Conservation (phyloP, 2,329 filamentous ascomycete genomes). For the Epichloe coenophiala region DNA sequence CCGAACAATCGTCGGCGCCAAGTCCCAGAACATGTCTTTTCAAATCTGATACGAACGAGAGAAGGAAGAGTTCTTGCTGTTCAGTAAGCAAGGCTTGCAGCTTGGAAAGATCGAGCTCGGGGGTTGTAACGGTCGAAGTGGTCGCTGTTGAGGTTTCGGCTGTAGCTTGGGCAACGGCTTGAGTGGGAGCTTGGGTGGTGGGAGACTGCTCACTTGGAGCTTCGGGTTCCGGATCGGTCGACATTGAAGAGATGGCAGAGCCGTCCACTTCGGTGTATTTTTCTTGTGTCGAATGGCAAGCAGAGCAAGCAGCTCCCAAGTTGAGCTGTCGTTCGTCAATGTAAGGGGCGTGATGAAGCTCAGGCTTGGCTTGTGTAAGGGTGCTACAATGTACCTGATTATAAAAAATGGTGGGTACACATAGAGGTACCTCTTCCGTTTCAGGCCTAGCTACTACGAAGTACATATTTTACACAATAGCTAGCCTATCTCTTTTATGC, state of each 20-base stretch:
- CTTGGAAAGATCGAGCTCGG: conserved; percentile 80
- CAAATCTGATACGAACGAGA: conserved; percentile 76
- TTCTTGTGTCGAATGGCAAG: background rate
- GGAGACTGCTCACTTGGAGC: conserved; percentile 13
- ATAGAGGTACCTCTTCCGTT: too few relatives aligned
- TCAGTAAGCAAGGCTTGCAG: conserved; percentile 80
- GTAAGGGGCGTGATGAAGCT: background rate
- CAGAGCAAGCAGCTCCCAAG: background rate
- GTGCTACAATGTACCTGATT: too few relatives aligned
- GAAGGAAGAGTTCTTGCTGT: conserved; percentile 87
- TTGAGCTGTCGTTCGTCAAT: background rate
- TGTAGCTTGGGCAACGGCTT: conserved; percentile 4
- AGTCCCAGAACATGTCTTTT: conserved; percentile 67
- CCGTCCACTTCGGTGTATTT: background rate
- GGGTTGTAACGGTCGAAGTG: conserved; percentile 37
- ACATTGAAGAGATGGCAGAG: conserved; percentile 15
- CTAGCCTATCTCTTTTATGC: too few relatives aligned
- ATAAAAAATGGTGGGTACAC: too few relatives aligned
- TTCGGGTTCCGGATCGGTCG: conserved; percentile 23
- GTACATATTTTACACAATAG: too few relatives aligned
- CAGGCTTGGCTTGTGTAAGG: too few relatives aligned
- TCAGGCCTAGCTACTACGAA: too few relatives aligned
- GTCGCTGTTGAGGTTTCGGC: conserved; percentile 9
- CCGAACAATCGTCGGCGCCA: conserved; percentile 64
- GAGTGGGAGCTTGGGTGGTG: background rate